Base-by-base conservation (phyloP, 148 eudicot genomes). In the Gaultheria prostrata region DNA sequence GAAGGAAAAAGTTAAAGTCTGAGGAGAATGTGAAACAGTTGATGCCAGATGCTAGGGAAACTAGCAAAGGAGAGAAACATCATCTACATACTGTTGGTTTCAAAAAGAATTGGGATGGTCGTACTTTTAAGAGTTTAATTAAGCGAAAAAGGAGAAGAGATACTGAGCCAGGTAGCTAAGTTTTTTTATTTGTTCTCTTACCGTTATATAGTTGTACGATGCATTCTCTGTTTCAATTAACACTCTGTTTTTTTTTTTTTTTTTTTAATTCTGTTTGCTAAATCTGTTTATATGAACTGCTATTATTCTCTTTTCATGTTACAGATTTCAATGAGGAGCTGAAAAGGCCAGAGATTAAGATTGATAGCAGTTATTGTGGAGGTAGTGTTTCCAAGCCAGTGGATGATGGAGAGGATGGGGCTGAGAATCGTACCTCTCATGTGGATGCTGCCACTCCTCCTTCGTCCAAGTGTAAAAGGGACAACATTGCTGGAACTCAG, bases 51-150 rank as follows among this genome's bases (percentile, higher is more conserved):
- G 84, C 87, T 20, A 79, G 65, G 79, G 86, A 86, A 43, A 87
- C 45, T 74, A 54, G 50, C 18, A 45, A 61, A 77, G 39, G 71
- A 3, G 88, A 83, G 73, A 86, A 89, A 82, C 48, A 71, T 77
- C 84, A 83, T 76, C 73, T 63, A 7, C 82, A 84, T 28, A 49
- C 83, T 70, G 87, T 77, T 85, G 33, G 77, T 78, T 54, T 85
- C 80, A 90, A 89, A 77, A 88, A 77, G 80, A 88, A 77, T 81
- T 28, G 85, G 89, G 84, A 78, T 83, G 91, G 86, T 71, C 86
- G 82, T 2, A 75, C 24, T 32, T 90, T 67, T 75, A 89, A 82
- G 83, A 85, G 76, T 2, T 72, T 90, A 82, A 84, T 90, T 82
- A 87, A 85, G 59, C 82, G 59, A 21, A 56, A 43, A 69, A 21